Conservation (phyloP, 192 early-diverging fungal genomes). For the Backusella tuberculispora region DNA sequence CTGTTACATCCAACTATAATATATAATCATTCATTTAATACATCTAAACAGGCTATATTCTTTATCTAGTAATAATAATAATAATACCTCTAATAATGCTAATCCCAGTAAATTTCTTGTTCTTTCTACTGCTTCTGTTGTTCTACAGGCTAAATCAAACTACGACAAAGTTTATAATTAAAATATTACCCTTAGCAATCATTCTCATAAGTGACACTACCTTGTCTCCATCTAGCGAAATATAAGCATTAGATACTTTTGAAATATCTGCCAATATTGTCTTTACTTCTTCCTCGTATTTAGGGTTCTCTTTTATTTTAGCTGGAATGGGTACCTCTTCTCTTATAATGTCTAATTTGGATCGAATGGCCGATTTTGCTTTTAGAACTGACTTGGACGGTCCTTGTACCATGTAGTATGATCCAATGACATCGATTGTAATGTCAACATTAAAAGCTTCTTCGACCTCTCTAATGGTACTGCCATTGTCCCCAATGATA, state of each 20-base stretch:
- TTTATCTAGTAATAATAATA: background rate
- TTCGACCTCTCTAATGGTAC: constrained; percentile 14
- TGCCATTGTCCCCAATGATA: constrained; percentile 23
- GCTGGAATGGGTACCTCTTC: background rate
- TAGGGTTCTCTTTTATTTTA: background rate
- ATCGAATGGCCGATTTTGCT: constrained; percentile 6
- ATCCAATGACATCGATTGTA: constrained; percentile 9
- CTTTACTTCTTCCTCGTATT: background rate
- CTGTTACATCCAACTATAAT: constrained; percentile 5
- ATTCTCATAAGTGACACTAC: background rate
- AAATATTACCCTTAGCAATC: background rate
- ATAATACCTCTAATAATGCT: constrained; percentile 21
- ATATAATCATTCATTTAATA: background rate
- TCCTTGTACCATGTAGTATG: constrained; percentile 14
- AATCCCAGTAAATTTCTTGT: background rate
- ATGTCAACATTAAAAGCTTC: background rate
- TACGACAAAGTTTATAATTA: background rate
- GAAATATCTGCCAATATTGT: constrained; percentile 16
- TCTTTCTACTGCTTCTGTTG: constrained; percentile 8
- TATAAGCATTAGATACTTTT: constrained; percentile 14
- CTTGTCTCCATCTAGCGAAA: constrained; percentile 12
- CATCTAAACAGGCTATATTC: background rate
- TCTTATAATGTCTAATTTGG: constrained; percentile 1
- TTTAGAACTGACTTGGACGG: background rate
- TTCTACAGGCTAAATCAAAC: constrained; percentile 18